Evolutionary conservation across 2,329 filamentous ascomycete genomes (phyloP).

Genomic region (Sporothrix mexicana): DNA sequence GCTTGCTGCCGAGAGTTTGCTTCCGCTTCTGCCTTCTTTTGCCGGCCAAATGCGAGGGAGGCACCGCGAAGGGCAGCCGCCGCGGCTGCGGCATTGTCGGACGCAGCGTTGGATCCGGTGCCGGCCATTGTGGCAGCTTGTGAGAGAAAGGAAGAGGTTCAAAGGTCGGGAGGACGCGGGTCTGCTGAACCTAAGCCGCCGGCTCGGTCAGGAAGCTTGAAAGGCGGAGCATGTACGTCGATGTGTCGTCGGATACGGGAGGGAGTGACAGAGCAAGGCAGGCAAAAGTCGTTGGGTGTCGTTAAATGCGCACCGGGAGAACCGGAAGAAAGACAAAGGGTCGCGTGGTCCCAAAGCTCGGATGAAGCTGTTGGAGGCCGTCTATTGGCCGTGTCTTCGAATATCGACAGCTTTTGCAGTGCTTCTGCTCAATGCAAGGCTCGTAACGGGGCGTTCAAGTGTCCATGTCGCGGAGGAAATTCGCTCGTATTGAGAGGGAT

Average conservation of each 20-base stretch:
- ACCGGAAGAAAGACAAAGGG: not conserved
- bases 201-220: conserved; percentile 24
- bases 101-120: conserved; percentile 11
- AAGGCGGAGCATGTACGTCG: conserved; percentile 26
- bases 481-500: not conserved
- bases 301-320: not conserved
- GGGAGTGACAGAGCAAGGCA: not conserved
- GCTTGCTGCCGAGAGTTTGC: not conserved
- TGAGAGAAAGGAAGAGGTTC: not conserved
- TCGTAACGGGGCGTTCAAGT: not conserved
- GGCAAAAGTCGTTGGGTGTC: not conserved
- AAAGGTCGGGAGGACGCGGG: not conserved
- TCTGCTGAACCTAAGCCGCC: conserved; percentile 22
- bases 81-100: conserved; percentile 43
- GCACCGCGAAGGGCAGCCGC: conserved; percentile 57
- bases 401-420: not conserved
- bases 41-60: conserved; percentile 59
- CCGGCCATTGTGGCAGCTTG: not conserved
- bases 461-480: not conserved
- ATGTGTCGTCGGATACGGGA: not conserved
- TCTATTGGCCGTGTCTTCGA: not conserved
- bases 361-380: not conserved
- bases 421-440: conserved; percentile 7
- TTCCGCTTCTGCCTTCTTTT: conserved; percentile 10
- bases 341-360: not conserved